phyloP scores from a whole-genome alignment of 2,329 filamentous ascomycete species.

The Venturia oleaginea region DNA sequence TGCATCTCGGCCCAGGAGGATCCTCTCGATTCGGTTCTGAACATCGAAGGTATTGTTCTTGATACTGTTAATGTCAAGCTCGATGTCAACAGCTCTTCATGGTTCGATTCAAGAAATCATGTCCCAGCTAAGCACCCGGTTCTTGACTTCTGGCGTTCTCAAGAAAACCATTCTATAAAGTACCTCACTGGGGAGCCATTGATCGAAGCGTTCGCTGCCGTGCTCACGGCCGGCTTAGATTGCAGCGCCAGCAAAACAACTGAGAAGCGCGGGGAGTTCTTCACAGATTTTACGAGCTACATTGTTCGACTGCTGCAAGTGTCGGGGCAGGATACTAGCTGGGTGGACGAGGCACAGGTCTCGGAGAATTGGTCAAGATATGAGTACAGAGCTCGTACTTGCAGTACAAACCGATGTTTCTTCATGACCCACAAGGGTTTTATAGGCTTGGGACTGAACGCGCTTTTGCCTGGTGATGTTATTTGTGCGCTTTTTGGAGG shows the following conservation, averaged over 20 bases:
- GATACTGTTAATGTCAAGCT: background rate
- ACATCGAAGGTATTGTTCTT: background rate
- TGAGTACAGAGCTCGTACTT: background rate
- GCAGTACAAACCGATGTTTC: background rate
- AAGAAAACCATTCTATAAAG: background rate
- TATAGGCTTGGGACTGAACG: constrained; percentile 5
- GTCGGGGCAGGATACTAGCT: background rate
- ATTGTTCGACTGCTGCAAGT: background rate
- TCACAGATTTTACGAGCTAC: background rate
- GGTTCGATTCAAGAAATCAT: constrained; percentile 3
- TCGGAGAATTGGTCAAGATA: background rate
- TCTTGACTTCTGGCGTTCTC: background rate
- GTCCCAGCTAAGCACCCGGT: background rate
- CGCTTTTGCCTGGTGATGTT: constrained; percentile 7
- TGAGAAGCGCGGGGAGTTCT: background rate
- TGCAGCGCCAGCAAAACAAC: background rate
- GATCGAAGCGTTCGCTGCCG: background rate
- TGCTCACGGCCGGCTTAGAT: background rate
- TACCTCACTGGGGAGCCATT: background rate
- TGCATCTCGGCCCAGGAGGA: background rate
- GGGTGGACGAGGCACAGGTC: background rate
- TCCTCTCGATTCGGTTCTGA: background rate
- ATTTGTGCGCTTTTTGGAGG: constrained; percentile 12
- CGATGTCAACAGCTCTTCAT: background rate
- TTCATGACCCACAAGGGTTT: constrained; percentile 7